phyloP scores from a whole-genome alignment of 768 basidiomycete genomes.

The Agrocybe pediades region DNA sequence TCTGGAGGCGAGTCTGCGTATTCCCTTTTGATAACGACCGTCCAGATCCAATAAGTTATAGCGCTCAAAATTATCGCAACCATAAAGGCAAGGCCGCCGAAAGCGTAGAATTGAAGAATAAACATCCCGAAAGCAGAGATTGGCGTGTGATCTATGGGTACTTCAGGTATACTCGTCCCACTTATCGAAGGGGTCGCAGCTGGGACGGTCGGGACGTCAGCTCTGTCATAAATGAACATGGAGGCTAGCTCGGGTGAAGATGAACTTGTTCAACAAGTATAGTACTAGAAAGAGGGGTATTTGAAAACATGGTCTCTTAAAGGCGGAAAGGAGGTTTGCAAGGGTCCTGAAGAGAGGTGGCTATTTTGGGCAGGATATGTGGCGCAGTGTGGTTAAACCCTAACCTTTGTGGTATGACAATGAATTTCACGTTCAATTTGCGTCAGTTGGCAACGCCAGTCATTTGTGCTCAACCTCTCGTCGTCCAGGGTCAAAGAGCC shows the following conservation, averaged over 20 bases:
- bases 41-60: conserved; percentile 27
- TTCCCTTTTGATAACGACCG: conserved; percentile 23
- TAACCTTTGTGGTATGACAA: not conserved
- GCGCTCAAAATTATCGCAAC: conserved; percentile 19
- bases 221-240: conserved; percentile 2
- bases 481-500: not conserved
- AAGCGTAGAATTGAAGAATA: conserved; percentile 28
- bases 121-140: conserved; percentile 22
- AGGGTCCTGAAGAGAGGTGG: too few relatives aligned
- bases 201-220: not conserved
- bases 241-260: not conserved
- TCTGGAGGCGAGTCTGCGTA: conserved; percentile 27
- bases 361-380: not conserved
- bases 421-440: not conserved
- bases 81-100: conserved; percentile 30
- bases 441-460: not conserved
- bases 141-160: conserved; percentile 11
- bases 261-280: too few relatives aligned
- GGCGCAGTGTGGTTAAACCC: not conserved
- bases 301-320: too few relatives aligned
- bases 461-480: not conserved
- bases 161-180: not conserved
- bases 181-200: not conserved
- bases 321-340: too few relatives aligned
- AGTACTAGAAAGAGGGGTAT: too few relatives aligned